Evolutionary conservation across 106 monocot genomes (phyloP).

Genomic region (Apostasia shenzhenica): DNA sequence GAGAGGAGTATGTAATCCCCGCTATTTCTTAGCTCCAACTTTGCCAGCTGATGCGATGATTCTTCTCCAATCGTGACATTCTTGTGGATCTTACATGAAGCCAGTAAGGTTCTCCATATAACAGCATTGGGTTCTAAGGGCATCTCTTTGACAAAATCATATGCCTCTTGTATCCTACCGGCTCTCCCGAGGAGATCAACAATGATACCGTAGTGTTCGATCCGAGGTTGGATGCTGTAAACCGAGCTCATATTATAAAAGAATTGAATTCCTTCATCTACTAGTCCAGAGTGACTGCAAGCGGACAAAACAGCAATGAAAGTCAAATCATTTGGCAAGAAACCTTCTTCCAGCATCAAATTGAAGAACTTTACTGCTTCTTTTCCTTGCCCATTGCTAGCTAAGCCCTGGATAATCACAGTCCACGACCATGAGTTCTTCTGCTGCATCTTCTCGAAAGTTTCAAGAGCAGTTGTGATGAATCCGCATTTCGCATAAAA

Average conservation of each 20-base stretch:
- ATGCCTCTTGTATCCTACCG: slow-evolving; percentile 40
- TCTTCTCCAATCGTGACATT: slow-evolving; percentile 57
- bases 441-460: slow-evolving; percentile 35
- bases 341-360: slow-evolving; percentile 32
- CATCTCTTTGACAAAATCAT: slow-evolving; percentile 44
- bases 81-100: slow-evolving; percentile 65
- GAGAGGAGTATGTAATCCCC: slow-evolving; percentile 72
- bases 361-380: slow-evolving; percentile 39
- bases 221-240: slow-evolving; percentile 39
- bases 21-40: slow-evolving; percentile 52
- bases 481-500: slow-evolving; percentile 76
- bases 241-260: slow-evolving; percentile 33
- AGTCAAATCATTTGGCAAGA: slow-evolving; percentile 54
- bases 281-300: slow-evolving; percentile 59
- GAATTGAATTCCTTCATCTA: slow-evolving; percentile 33
- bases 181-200: slow-evolving; percentile 58
- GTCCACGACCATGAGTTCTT: slow-evolving; percentile 63
- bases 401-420: slow-evolving; percentile 51
- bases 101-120: slow-evolving; percentile 55
- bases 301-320: slow-evolving; percentile 57
- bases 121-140: slow-evolving; percentile 55
- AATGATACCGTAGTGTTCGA: slow-evolving; percentile 75
- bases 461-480: slow-evolving; percentile 24
- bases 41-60: slow-evolving; percentile 33
- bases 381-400: slow-evolving; percentile 50